A percentile compares a stretch with the other conserved stretches of the same genome.
Conservation (phyloP, 2,329 filamentous ascomycete species). For the Aspergillus tanneri region DNA sequence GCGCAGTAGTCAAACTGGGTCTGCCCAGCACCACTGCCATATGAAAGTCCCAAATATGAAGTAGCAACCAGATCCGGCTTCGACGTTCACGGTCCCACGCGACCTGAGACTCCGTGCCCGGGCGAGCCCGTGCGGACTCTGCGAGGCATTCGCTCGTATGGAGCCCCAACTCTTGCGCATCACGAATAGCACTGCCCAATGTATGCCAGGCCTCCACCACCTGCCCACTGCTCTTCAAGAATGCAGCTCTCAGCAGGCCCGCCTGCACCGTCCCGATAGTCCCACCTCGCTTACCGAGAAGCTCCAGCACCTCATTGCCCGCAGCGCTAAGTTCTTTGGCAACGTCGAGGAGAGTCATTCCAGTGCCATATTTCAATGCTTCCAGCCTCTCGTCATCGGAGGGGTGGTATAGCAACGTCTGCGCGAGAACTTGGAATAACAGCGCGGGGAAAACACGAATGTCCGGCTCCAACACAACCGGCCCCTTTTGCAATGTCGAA, state of each 20-base stretch:
- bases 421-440: constrained; percentile 20
- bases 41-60: constrained; percentile 24
- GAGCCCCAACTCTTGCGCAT: constrained; percentile 23
- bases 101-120: no score
- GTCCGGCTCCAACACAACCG: constrained; percentile 4
- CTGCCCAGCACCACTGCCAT: constrained; percentile 23
- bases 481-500: constrained; percentile 9
- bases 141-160: constrained; percentile 6
- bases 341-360: constrained; percentile 18
- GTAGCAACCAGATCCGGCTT: constrained; percentile 17
- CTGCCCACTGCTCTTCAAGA: constrained; percentile 22
- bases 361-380: constrained; percentile 9
- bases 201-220: constrained; percentile 23
- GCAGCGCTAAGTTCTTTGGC: constrained; percentile 15
- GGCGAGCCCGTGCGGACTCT: neutral
- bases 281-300: constrained; percentile 16
- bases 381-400: constrained; percentile 10
- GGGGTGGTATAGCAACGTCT: constrained; percentile 16
- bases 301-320: constrained; percentile 9
- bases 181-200: constrained; percentile 18
- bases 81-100: constrained; percentile 1
- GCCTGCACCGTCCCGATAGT: constrained; percentile 16
- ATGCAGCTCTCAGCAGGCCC: constrained; percentile 19
- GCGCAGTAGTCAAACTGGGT: constrained; percentile 16
- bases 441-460: constrained; percentile 17